These are phyloP conservation scores for Daldinia concentrica DNA, from an alignment of 495 filamentous ascomycete genomes.

Conservation along the genomic window DNA sequence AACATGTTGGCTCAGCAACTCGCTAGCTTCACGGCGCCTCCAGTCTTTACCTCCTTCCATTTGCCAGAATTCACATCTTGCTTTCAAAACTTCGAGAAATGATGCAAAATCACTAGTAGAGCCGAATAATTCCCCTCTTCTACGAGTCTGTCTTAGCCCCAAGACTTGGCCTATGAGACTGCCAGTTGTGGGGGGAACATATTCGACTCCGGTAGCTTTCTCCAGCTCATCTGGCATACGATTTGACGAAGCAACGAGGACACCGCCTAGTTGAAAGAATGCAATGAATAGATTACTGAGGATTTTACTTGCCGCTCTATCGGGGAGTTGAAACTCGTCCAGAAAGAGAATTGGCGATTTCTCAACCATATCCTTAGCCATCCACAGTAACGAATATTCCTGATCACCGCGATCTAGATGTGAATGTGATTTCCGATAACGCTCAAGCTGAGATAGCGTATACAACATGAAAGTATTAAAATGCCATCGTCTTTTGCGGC, in stretches of 20 bases:
- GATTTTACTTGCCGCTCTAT: conserved; percentile 73
- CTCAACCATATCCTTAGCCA: conserved; percentile 72
- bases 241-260: conserved; percentile 76
- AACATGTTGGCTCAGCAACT: conserved; percentile 11
- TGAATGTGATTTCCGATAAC: conserved; percentile 57
- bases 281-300: conserved; percentile 74
- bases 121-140: conserved; percentile 54
- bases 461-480: conserved; percentile 82
- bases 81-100: conserved; percentile 73
- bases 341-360: conserved; percentile 75
- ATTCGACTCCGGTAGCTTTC: conserved; percentile 70
- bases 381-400: conserved; percentile 70
- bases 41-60: conserved; percentile 74
- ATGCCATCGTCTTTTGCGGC: conserved; percentile 74
- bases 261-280: conserved; percentile 78
- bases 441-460: conserved; percentile 68
- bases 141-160: conserved; percentile 43
- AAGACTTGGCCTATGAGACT: conserved; percentile 59
- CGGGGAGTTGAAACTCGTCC: conserved; percentile 79
- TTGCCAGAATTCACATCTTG: conserved; percentile 75
- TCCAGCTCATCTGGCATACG: conserved; percentile 77
- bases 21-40: conserved; percentile 60
- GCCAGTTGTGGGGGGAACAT: conserved; percentile 58
- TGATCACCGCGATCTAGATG: conserved; percentile 43
- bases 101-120: conserved; percentile 69